Base-by-base conservation (phyloP, 169 alveolate genomes). In the Plasmodium sp. region DNA sequence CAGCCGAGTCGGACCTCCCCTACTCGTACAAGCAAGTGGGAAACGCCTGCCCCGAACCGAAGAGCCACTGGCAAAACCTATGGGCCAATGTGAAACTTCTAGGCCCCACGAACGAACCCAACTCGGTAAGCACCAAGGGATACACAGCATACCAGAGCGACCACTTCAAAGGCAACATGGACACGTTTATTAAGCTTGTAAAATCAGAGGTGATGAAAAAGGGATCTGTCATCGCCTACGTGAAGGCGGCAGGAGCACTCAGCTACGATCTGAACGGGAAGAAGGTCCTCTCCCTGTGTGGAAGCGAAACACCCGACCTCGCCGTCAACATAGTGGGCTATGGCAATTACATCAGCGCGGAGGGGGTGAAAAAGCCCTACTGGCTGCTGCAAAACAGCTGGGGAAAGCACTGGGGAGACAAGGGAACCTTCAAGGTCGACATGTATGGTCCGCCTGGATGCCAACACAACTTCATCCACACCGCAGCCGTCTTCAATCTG, bases 271-370 rank as follows among this genome's bases (percentile, higher is more conserved):
- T 81, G n/a, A 85, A 93, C 58, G 96, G 96, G 2, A 77, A 6
- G 36, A 83, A 83, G 54, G 95, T 84, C 3, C 80, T 27, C 12
- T 84, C 2, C 0, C 27, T 22, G 0, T 93, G 95, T 72, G 93
- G 91, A 41, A 4, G 18, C 39, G 73, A 58, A n/a, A 84, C 45
- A 31, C 93, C 77, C 1, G 95, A 85, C 14, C 92, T 45, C 9
- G 88, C 93, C 14, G 83, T 93, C 41, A 85, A 67, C 6, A 82
- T 85, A 34, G 56, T 93, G 9, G 95, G 96, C 5, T 93, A 84
- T 85, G 96, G 96, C 1, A 77, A 56, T 0, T 93, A 85, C 48
- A 31, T 85, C 16, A 62, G 79, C 48, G 14, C 9, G 16, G 62
- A 83, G 22, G 90, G 75, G 22, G 22, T 79, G 36, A 77, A 45